Percentiles rank a stretch among this genome's conserved stretches.
These are phyloP conservation scores for Ophiostoma montium DNA, from an alignment of 2,329 filamentous ascomycete species.

Conservation along the genomic window DNA sequence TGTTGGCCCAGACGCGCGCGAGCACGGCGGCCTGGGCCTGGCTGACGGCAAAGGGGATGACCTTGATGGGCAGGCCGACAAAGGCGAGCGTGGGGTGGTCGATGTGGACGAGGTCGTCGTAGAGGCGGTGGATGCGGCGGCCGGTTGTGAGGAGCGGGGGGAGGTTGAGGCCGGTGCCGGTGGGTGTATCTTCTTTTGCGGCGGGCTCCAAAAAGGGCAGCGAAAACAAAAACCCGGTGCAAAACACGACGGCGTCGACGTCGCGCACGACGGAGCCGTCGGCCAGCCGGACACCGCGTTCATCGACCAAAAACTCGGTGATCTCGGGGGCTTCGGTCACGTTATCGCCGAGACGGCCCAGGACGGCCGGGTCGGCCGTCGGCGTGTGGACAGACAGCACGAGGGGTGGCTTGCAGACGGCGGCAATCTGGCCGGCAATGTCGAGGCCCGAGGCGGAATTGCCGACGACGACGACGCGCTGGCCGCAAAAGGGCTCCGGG, in stretches of 20 bases:
- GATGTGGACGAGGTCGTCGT: conserved; percentile 66
- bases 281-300: conserved; percentile 48
- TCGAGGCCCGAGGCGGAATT: conserved; percentile 76
- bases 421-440: conserved; percentile 61
- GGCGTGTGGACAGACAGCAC: conserved; percentile 48
- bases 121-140: conserved; percentile 54
- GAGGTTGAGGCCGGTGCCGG: no score
- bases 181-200: not conserved
- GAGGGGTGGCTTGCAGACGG: conserved; percentile 43
- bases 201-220: conserved; percentile 51
- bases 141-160: conserved; percentile 48
- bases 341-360: conserved; percentile 26
- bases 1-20: conserved; percentile 62
- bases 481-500: conserved; percentile 45
- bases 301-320: conserved; percentile 35
- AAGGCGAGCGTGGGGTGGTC: conserved; percentile 67
- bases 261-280: conserved; percentile 49
- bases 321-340: conserved; percentile 44
- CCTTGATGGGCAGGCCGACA: conserved; percentile 58
- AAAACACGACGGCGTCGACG: conserved; percentile 70
- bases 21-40: conserved; percentile 70
- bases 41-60: conserved; percentile 75
- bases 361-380: conserved; percentile 27
- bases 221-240: conserved; percentile 79
- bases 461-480: conserved; percentile 73